Conservation (phyloP, 495 filamentous ascomycete genomes). For the Astrocystis sublimbata region DNA sequence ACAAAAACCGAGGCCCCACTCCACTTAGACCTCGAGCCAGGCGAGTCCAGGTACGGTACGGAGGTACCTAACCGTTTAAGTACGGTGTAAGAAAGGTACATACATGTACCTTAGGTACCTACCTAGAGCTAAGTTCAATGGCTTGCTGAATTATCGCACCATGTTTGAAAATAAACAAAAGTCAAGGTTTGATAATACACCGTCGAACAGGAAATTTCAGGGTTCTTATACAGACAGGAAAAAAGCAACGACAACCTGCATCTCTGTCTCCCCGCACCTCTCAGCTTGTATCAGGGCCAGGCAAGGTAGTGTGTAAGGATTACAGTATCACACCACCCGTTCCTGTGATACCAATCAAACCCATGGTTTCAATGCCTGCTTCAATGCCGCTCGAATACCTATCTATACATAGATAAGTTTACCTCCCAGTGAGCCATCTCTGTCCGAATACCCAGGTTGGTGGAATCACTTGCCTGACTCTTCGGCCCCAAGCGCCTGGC, state of each 20-base stretch:
- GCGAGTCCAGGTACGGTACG: background rate
- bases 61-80: too few species aligned
- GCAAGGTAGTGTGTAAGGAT: conserved; percentile 8
- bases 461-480: background rate
- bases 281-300: conserved; percentile 8
- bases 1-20: conserved; percentile 13
- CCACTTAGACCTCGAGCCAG: background rate
- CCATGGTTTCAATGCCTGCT: conserved; percentile 6
- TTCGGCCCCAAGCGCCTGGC: conserved; percentile 13
- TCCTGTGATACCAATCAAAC: conserved; percentile 5
- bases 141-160: too few species aligned
- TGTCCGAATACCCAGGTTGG: too few species aligned
- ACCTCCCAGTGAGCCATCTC: background rate
- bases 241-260: background rate
- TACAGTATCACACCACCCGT: conserved; percentile 8
- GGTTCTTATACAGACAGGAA: background rate
- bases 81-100: background rate
- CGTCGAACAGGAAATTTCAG: background rate
- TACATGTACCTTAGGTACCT: too few species aligned
- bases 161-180: too few species aligned
- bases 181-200: too few species aligned
- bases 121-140: too few species aligned
- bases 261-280: conserved; percentile 8
- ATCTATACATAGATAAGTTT: background rate
- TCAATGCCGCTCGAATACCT: background rate